Evolutionary conservation across 2,329 filamentous ascomycete genomes (phyloP), one percentile per base, ranked within the genome.

Genomic region (Apiospora marii): DNA sequence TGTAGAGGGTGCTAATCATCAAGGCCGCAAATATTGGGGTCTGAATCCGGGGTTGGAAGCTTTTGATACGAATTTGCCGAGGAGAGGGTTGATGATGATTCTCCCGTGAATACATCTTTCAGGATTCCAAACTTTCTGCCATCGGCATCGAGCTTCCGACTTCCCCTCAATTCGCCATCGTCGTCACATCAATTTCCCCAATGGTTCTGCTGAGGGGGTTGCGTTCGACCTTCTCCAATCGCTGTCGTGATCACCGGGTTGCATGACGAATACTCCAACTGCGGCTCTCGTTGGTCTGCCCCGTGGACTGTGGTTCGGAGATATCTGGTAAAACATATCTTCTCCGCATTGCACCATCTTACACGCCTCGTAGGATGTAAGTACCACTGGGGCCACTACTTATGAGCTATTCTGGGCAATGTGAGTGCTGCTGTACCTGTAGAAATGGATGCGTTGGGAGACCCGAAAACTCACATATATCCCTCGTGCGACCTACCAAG

Each of bases 131-230:
- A 61, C 19, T 0, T 58, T 22, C 1, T 34, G 3, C 13, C 14
- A 13, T 61, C 53, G 53, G 53, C 16, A 37, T 61, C n/a, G 53
- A 3, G 3, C 27, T 37, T 61, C 53, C 53, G 53, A 12, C 30
- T 61, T 61, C 53, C 53, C 30, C 53, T 37, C 53, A 22, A 72
- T 30, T 75, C 72, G 10, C 74, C 77, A 75, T 77, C 78, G 68
- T 46, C 73, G n/a, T 70, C 49, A 22, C n/a, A 8, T 41, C 27
- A 19, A 10, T 44, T 69, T 48, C 19, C 13, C 51, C 24, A n/a
- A 61, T 4, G 8, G 5, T 10, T 5, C 30, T 61, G 30, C 30
- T 8, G 53, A 34, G 16, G 5, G 53, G 53, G 30, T 61, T 61
- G 16, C 53, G 30, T 37, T 22, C 30, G 10, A 22, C 30, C 53